Evolutionary conservation across 164 flowering plant species (phyloP), one percentile per base, ranked within the genome.

Genomic region (Piper betle): DNA sequence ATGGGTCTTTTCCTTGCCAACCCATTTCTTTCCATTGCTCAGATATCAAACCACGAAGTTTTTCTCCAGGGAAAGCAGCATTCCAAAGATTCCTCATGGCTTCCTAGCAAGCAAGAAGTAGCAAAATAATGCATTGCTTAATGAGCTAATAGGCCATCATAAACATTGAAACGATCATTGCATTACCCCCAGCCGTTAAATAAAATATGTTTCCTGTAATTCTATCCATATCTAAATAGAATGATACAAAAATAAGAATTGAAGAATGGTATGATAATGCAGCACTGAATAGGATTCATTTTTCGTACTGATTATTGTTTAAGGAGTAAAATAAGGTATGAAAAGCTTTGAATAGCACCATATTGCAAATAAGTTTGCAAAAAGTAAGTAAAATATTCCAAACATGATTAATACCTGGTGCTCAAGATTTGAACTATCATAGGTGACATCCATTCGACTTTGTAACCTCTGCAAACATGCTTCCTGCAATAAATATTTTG

Each of bases 401-500:
- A 6, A 15, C 3, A 46, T 2, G 15, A 15, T 46, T 6, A 46
- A 1, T 73, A 94, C 99, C 97, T 83, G 99, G 66, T 94, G 97
- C 48, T 86, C 91, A 54, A 76, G 81, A 59, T 73, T 72, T 55
- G 86, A 84, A 81, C 91, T 79, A 72, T 94, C 95, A 79, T 94
- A 90, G 41, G 82, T 42, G 74, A 86, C 79, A 70, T 90, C 96
- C 61, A 94, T 80, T 6, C 97, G 86, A 62, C 65, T 79, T 76
- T 88, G 97, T 58, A 90, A 82, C 73, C 79, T 83, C 66, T 66
- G 86, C 74, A 94, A 78, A 76, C 93, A 80, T 61, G 85, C 96
- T 74, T 94, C 99, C 99, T 94, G 80, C 69, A 39, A 71, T 37
- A 52, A 6, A 6, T 10, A 46, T 10, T 46, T 46, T 46, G 50